Evolutionary conservation across 1,284 basidiomycete species (phyloP), one percentile per base, ranked within the genome.

Genomic region (Tremellales sp.): DNA sequence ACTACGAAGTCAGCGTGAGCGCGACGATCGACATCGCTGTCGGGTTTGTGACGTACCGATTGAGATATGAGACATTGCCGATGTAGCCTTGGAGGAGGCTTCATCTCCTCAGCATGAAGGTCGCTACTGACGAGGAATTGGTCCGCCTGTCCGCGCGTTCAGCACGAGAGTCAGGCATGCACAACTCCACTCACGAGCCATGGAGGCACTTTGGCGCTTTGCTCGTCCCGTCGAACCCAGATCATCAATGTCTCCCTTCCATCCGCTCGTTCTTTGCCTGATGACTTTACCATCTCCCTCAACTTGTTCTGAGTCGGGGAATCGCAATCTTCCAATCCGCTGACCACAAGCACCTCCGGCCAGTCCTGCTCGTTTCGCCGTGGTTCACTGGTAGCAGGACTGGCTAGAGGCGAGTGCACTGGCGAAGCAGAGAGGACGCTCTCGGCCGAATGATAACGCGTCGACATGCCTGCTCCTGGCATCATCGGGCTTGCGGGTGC

Each of bases 111-210:
- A 13, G 13, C 13, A 6, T 6, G 3, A 15, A 35, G 24, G 40
- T 2, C 8, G 37, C 21, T 27, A 21, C 39, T 21, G 3, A 33
- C 12, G n/a, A 22, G 1, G 26, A 21, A 29, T 67, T 66, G n/a
- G 67, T 50, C 66, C 65, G 52, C 17, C 11, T 12, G 21, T 21
- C 15, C 19, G 13, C 35, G 33, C n/a, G n/a, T 19, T 45, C 19
- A 42, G 49, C 25, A 29, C 40, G 12, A 27, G n/a, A 48, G 11
- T 47, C 27, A 43, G 46, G 13, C 15, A 6, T n/a, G n/a, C n/a
- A n/a, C n/a, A n/a, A n/a, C n/a, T n/a, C n/a, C n/a, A 64, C 62
- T 49, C 33, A 70, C 65, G 10, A 70, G 51, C 66, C 67, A 73
- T 5, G 56, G 40, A 3, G 67, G 62, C 3, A 52, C 48, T 4